Evolutionary conservation across 2,329 filamentous ascomycete genomes (phyloP), one percentile per base, ranked within the genome.

Genomic region (Parafenestella ontariensis): DNA sequence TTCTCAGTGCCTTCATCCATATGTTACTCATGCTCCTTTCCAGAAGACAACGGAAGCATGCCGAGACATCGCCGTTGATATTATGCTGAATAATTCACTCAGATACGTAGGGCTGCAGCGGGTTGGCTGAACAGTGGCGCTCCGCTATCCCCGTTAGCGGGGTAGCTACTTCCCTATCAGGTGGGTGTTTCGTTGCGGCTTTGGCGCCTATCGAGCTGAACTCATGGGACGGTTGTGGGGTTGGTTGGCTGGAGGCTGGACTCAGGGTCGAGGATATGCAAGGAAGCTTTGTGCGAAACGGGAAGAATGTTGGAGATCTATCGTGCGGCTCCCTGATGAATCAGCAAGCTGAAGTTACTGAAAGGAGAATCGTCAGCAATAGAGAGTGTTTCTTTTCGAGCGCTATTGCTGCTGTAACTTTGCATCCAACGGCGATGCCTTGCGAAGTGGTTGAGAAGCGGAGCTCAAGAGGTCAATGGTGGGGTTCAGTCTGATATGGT

Each of bases 21-120:
- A 11, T 24, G n/a, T 34, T 18, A 37, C 26, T 18, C 36, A 17
- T n/a, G 11, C n/a, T n/a, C n/a, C 8, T 17, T 52, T 46, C 41
- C 18, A 45, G 46, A 46, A 52, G n/a, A 42, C 21, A 24, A 50
- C 37, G 34, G 40, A 49, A 48, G 45, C 41, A 40, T 37, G 29
- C 24, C 31, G 20, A 34, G 21, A 20, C 41, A 24, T 40, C 23
- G 36, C 42, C 28, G 40, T 42, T 15, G 17, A 42, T 40, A 20
- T 48, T 42, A 17, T 36, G 58, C 51, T 59, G 55, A 61, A 37
- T 59, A 59, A 61, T 58, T 50, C 34, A 18, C 33, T 46, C 49
- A 49, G 33, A 36, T 23, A 41, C 23, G 37, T 52, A 46, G 33
- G 33, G 18, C 21, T 41, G 46, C 42, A 50, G 20, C 17, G 17